Percentiles rank a stretch among this genome's conserved stretches.
Conservation (phyloP, 768 basidiomycete species). For the Rhizopogon roseolus region DNA sequence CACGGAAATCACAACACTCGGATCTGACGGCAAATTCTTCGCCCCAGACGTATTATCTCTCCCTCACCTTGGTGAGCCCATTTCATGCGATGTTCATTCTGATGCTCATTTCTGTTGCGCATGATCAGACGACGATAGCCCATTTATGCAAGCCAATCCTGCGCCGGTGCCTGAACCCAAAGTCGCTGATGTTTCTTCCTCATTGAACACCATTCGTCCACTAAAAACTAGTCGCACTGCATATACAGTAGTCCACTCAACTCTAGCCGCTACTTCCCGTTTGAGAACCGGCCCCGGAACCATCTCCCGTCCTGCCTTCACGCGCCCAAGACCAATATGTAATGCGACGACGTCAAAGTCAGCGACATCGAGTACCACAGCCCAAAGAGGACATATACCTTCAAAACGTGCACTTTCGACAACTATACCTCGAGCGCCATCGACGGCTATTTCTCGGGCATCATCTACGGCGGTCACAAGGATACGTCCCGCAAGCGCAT, state of each 20-base stretch:
- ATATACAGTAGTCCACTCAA: background rate
- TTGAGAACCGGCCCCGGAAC: background rate
- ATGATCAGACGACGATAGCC: conserved; percentile 22
- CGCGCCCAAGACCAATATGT: background rate
- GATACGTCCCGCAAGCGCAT: conserved; percentile 7
- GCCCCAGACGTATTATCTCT: conserved; percentile 10
- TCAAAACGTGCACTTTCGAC: conserved; percentile 9
- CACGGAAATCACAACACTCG: conserved; percentile 15
- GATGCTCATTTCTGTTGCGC: background rate
- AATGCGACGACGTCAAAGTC: background rate
- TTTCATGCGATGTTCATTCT: background rate
- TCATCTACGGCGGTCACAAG: conserved; percentile 7
- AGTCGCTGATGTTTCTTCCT: background rate
- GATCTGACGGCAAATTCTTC: conserved; percentile 19
- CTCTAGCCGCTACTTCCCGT: background rate
- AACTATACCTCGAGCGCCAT: conserved; percentile 5
- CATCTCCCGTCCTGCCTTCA: background rate
- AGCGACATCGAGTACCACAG: background rate
- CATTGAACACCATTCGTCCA: background rate
- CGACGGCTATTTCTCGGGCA: conserved; percentile 6
- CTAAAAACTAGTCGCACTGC: background rate
- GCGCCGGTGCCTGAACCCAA: background rate
- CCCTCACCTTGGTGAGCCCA: conserved; percentile 19
- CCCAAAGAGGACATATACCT: background rate
- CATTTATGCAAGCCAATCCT: conserved; percentile 16